phyloP scores from a whole-genome alignment of 345 rosid genomes.

The Heritiera littoralis region DNA sequence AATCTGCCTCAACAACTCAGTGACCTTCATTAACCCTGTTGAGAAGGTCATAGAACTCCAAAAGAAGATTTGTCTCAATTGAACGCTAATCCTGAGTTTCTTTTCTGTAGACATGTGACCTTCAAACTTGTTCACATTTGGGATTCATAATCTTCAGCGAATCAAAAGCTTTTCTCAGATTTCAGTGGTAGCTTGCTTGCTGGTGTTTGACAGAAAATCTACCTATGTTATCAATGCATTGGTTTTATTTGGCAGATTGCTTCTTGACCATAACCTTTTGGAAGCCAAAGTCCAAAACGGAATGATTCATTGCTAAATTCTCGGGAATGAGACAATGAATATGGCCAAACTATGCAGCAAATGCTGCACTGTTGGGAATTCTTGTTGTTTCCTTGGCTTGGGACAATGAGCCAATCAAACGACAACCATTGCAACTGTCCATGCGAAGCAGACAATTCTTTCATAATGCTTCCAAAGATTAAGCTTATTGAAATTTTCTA shows the following conservation, averaged over 20 bases:
- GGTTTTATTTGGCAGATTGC: not conserved
- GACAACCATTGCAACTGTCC: not conserved
- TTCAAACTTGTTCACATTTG: not conserved
- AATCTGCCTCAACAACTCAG: too few species aligned
- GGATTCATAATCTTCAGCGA: not conserved
- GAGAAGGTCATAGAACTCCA: not conserved
- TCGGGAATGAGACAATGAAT: not conserved
- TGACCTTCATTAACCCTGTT: not conserved
- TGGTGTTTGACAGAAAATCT: not conserved
- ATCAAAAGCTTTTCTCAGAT: not conserved
- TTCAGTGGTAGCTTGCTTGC: not conserved
- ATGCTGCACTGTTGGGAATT: not conserved
- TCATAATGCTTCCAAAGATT: not conserved
- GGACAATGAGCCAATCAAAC: not conserved
- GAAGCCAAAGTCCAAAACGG: not conserved
- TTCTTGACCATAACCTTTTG: not conserved
- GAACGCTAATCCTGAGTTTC: not conserved
- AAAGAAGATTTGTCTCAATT: not conserved
- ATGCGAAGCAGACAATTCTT: not conserved
- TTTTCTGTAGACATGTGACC: not conserved
- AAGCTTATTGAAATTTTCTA: not conserved
- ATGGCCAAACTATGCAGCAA: not conserved
- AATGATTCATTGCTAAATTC: not conserved
- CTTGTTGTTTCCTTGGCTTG: conserved; percentile 5
- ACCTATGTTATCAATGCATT: not conserved